Percentiles rank a stretch among this genome's conserved stretches.
These are phyloP conservation scores for Boletus rubroflammeus DNA, from an alignment of 768 basidiomycete genomes.

Conservation along the genomic window DNA sequence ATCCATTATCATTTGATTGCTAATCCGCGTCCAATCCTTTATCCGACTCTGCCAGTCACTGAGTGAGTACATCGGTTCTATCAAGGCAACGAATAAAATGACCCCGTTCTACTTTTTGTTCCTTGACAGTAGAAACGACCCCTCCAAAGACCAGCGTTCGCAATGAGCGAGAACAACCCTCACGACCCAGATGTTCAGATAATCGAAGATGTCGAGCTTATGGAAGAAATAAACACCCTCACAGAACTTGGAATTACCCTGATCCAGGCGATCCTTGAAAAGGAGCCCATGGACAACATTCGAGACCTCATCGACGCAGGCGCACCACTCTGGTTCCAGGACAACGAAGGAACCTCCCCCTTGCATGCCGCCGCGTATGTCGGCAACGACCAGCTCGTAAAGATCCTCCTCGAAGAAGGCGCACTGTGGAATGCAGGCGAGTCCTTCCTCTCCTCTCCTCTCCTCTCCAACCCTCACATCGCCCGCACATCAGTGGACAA, in stretches of 20 bases:
- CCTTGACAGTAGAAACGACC: background rate
- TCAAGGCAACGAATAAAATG: background rate
- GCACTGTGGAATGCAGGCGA: slow-evolving; percentile 89
- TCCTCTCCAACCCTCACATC: background rate
- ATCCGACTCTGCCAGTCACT: background rate
- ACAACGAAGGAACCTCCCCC: slow-evolving; percentile 75
- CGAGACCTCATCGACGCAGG: slow-evolving; percentile 54
- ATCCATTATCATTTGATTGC: background rate
- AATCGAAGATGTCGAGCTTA: slow-evolving; percentile 26
- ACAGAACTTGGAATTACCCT: slow-evolving; percentile 55
- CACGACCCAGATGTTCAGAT: slow-evolving; percentile 8
- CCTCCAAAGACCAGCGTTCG: background rate
- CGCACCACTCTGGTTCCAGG: slow-evolving; percentile 89
- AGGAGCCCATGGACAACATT: slow-evolving; percentile 42
- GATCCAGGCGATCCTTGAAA: slow-evolving; percentile 53
- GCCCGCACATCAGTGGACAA: slow-evolving; percentile 56
- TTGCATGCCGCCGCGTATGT: slow-evolving; percentile 84
- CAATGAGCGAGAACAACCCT: slow-evolving; percentile 13
- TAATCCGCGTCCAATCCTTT: background rate
- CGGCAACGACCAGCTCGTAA: slow-evolving; percentile 61
- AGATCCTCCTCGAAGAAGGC: slow-evolving; percentile 69
- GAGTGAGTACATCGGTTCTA: background rate
- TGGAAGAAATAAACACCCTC: slow-evolving; percentile 42
- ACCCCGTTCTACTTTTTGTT: background rate
- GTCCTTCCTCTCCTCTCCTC: slow-evolving; percentile 17